Base-by-base conservation (phyloP, 2,329 filamentous ascomycete genomes). In the Cladosporium sp. region DNA sequence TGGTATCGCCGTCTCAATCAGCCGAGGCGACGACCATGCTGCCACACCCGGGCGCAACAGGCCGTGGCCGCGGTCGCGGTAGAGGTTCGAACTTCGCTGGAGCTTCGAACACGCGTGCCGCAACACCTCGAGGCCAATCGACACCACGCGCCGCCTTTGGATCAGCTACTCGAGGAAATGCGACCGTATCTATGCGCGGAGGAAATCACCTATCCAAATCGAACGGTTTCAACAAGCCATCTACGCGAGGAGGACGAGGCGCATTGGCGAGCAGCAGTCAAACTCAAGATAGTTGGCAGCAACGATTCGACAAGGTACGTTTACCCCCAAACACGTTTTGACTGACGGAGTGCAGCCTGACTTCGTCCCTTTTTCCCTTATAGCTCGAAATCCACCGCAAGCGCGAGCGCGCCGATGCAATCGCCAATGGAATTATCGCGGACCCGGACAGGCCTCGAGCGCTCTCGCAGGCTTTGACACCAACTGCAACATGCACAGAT, bases 391-490 rank as follows among this genome's bases (percentile, higher is more conserved):
- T 80, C 67, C 76, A 80, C 65, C 82, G 85, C 61, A 81, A 84
- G 65, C 78, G 75, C 65, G 80, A 86, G 72, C 80, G 84, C 67
- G 78, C 80, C 67, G 72, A 80, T 60, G 85, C 85, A 28, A 87
- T 87, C 59, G 78, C 75, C 65, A 75, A 81, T 71, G 85, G 84
- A 55, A 80, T 84, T 66, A 84, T 87, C 75, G 82, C 83, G 41
- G 85, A 89, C 72, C 87, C 87, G 5, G 83, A 87, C 66, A 85
- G 85, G 71, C 85, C 85, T n/a, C 86, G 84, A 63, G 82, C 80
- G 28, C 78, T 89, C 66, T 82, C 83, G 34, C 82, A 88, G 68
- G 86, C 87, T 32, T 87, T 89, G 71, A 88, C 85, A 24, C 82
- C 85, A 0, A 83, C 87, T 5, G 87, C 87, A 60, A 86, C 83